These are phyloP conservation scores for Polytolypa hystricis DNA, from an alignment of 2,329 filamentous ascomycete genomes.

Conservation along the genomic window DNA sequence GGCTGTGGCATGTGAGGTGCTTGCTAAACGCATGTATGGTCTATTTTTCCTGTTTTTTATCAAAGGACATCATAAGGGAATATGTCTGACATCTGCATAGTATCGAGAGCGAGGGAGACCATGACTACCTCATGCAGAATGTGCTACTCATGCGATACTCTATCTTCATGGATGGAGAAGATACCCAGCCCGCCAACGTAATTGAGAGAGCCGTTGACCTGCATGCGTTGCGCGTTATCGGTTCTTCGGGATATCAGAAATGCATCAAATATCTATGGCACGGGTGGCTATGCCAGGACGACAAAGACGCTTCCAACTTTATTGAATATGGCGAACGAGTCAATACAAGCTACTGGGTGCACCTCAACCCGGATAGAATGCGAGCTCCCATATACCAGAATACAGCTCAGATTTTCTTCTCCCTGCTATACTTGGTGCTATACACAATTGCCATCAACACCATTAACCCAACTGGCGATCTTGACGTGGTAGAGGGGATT, in stretches of 20 bases:
- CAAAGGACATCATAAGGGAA: not conserved
- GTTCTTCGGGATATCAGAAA: conserved; percentile 89
- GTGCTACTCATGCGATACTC: conserved; percentile 83
- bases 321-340: conserved; percentile 76
- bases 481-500: conserved; percentile 72
- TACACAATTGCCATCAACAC: conserved; percentile 92
- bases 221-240: conserved; percentile 79
- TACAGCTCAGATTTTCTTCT: conserved; percentile 72
- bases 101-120: conserved; percentile 77
- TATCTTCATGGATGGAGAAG: conserved; percentile 58
- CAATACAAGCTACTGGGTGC: conserved; percentile 63
- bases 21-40: conserved; percentile 61
- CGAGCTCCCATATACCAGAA: conserved; percentile 89
- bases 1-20: conserved; percentile 75
- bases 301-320: conserved; percentile 80
- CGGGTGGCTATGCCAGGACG: conserved; percentile 94
- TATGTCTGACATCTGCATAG: too few relatives aligned
- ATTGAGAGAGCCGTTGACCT: conserved; percentile 90
- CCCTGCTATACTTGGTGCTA: conserved; percentile 67
- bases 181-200: conserved; percentile 70
- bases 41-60: not conserved
- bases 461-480: conserved; percentile 70
- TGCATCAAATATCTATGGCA: conserved; percentile 88
- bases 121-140: conserved; percentile 65
- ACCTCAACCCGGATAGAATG: conserved; percentile 92